Evolutionary conservation across 2,329 filamentous ascomycete species (phyloP).

Genomic region (Colletotrichum sojae): DNA sequence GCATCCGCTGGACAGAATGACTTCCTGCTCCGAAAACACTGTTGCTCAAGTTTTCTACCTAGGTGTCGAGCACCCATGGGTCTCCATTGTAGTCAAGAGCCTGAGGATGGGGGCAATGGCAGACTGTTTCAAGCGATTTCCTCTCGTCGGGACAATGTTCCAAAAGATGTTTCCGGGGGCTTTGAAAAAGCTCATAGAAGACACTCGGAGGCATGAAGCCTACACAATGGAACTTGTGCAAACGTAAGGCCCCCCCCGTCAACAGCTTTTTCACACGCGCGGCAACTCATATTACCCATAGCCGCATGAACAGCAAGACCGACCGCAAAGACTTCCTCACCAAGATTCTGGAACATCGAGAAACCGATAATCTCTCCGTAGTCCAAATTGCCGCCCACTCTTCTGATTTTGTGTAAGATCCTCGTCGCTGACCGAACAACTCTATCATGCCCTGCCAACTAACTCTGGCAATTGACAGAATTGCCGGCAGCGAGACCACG

Average conservation of each 20-base stretch:
- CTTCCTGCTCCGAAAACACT: no score
- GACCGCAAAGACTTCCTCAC: slow-evolving; percentile 25
- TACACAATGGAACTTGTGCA: slow-evolving; percentile 23
- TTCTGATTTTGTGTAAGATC: slow-evolving; percentile 44
- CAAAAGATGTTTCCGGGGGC: background rate
- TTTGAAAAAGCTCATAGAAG: background rate
- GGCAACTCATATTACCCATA: slow-evolving; percentile 30
- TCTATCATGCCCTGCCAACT: background rate
- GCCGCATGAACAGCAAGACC: background rate
- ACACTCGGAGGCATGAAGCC: slow-evolving; percentile 3
- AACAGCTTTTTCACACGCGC: no score
- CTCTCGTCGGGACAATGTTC: background rate
- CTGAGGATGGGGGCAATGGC: slow-evolving; percentile 17
- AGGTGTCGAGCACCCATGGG: slow-evolving; percentile 25
- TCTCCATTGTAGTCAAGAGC: slow-evolving; percentile 17
- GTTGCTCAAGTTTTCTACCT: background rate
- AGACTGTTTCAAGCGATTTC: slow-evolving; percentile 21
- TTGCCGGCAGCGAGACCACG: slow-evolving; percentile 62
- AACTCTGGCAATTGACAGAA: background rate
- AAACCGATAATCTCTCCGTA: slow-evolving; percentile 39
- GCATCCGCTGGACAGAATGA: background rate
- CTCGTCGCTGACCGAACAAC: background rate
- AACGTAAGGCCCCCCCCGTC: background rate
- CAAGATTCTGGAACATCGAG: slow-evolving; percentile 3
- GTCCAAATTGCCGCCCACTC: slow-evolving; percentile 47